phyloP scores from a whole-genome alignment of 495 filamentous ascomycete species.

The Oidiodendron maius region DNA sequence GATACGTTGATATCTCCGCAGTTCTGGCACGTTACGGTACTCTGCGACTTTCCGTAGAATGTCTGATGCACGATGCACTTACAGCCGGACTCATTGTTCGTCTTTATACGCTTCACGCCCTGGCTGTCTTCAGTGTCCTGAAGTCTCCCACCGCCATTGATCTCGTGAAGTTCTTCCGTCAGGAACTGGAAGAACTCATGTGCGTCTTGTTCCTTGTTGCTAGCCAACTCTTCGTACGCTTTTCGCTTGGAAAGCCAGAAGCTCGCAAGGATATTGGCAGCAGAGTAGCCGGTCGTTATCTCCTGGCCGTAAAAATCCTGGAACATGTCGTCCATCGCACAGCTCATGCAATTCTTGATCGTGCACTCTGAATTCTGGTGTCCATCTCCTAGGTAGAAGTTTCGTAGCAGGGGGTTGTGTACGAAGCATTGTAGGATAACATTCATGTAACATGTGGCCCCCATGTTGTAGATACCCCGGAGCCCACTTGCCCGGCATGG shows the following conservation, averaged over 20 bases:
- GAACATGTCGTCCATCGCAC: slow-evolving; percentile 87
- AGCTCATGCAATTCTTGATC: slow-evolving; percentile 67
- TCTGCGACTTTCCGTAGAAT: slow-evolving; percentile 83
- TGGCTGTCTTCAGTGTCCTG: slow-evolving; percentile 32
- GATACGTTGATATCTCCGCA: slow-evolving; percentile 74
- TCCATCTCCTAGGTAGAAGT: slow-evolving; percentile 81
- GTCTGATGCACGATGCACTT: slow-evolving; percentile 83
- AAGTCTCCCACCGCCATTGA: slow-evolving; percentile 48
- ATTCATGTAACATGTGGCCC: slow-evolving; percentile 89
- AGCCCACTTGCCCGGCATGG: slow-evolving; percentile 69
- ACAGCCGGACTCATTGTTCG: slow-evolving; percentile 44
- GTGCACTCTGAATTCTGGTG: slow-evolving; percentile 68
- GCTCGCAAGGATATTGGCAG: slow-evolving; percentile 69
- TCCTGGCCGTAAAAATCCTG: slow-evolving; percentile 80
- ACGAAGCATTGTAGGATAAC: slow-evolving; percentile 83
- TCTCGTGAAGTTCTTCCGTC: slow-evolving; percentile 74
- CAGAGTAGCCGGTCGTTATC: slow-evolving; percentile 76
- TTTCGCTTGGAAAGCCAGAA: slow-evolving; percentile 69
- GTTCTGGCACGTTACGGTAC: slow-evolving; percentile 78
- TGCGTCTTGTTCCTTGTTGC: slow-evolving; percentile 90
- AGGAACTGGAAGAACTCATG: slow-evolving; percentile 95
- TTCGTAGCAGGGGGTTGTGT: slow-evolving; percentile 80
- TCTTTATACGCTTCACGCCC: slow-evolving; percentile 16
- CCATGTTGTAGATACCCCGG: slow-evolving; percentile 90
- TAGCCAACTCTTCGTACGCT: slow-evolving; percentile 66